A percentile compares a stretch with the other conserved stretches of the same genome.
These are phyloP conservation scores for Lanmaoa rubissima DNA, from an alignment of 768 basidiomycete species.

Conservation along the genomic window DNA sequence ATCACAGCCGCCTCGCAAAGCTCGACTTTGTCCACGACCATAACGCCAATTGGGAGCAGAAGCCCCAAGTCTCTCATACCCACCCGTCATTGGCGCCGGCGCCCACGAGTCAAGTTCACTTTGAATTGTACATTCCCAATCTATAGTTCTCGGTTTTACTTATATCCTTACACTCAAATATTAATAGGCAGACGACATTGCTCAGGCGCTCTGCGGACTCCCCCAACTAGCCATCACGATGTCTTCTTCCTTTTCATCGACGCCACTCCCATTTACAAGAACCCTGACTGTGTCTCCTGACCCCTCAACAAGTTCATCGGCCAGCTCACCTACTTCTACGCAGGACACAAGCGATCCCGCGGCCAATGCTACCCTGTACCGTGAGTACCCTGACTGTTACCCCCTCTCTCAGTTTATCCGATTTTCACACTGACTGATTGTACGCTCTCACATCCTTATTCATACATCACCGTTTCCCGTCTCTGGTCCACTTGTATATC, in stretches of 20 bases:
- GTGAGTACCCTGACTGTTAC: conserved; percentile 19
- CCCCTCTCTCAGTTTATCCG: neutral
- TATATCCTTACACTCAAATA: neutral
- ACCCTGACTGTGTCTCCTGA: neutral
- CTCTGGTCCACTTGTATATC: neutral
- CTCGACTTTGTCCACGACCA: neutral
- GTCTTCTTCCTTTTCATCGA: neutral
- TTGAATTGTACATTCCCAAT: neutral
- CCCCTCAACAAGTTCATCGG: neutral
- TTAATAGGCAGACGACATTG: conserved; percentile 17
- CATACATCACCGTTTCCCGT: neutral
- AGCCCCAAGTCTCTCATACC: neutral
- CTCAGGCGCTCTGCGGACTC: neutral
- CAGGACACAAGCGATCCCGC: neutral
- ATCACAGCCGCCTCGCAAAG: neutral
- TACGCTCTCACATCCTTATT: conserved; percentile 5
- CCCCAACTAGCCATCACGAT: conserved; percentile 7
- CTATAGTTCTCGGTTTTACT: neutral
- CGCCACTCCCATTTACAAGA: neutral
- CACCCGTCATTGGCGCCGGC: neutral
- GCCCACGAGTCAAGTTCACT: neutral
- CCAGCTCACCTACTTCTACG: neutral
- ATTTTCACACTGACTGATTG: conserved; percentile 20
- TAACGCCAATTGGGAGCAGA: neutral
- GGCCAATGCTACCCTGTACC: conserved; percentile 26